Base-by-base conservation (phyloP, 164 flowering plant genomes). In the Nymphaea thermarum region DNA sequence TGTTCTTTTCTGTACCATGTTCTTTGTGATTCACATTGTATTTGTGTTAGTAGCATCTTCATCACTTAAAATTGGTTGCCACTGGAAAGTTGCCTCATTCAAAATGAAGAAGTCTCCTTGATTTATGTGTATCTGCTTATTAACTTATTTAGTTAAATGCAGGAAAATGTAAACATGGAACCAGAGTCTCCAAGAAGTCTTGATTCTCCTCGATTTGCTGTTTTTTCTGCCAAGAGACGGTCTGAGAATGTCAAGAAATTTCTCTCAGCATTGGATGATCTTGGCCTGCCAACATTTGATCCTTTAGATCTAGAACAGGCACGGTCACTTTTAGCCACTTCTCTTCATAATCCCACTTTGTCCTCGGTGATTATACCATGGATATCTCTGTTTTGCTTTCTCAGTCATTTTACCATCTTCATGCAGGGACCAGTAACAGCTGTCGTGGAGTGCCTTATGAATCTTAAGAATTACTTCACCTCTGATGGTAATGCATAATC, bases 211-310 rank as follows among this genome's bases (percentile, higher is more conserved):
- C 55, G 55, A 47, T 12, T 6, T 47, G 55, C 44, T 64, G 76
- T 69, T 15, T 68, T 57, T 71, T 72, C 77, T 4, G 72, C 75
- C 42, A 73, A 80, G 66, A 65, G 75, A 17, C 70, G 66, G 41
- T 63, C 68, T 65, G 80, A 72, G 57, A 82, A 77, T 47, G 68
- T 87, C n/a, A 74, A 74, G 60, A 82, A 80, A 72, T 88, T 89
- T 80, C 71, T 92, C 55, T 75, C 75, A 36, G 85, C 87, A 43
- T 76, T 88, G 80, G 80, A 81, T 68, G 84, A 80, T 71, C 80
- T 88, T 83, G 88, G 87, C 43, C 73, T 92, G 71, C 96, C 90
- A 44, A 75, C 77, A 67, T 92, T 92, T 77, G 83, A 80, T 47
- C 11, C 65, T 5, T 78, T 79, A 65, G 91, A 89, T 74, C 71